These are phyloP conservation scores for Phaffia tasmanica DNA, from an alignment of 768 basidiomycete species.

Conservation along the genomic window DNA sequence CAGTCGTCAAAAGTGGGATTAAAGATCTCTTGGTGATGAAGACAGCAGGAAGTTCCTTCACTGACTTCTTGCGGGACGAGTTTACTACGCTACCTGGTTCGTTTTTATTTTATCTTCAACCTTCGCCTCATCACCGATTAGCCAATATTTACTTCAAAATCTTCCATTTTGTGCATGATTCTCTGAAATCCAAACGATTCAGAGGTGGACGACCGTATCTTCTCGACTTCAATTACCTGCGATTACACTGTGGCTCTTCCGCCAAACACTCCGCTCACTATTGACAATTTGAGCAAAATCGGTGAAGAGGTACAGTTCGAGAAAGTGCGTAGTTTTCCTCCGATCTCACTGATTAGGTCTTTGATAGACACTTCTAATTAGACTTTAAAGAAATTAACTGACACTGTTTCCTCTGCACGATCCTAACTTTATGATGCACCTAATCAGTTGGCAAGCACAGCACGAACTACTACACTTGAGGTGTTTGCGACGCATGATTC, in stretches of 20 bases:
- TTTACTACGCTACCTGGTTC: conserved; percentile 28
- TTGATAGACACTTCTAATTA: background rate
- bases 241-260: conserved; percentile 51
- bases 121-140: background rate
- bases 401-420: conserved; percentile 41
- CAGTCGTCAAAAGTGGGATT: conserved; percentile 54
- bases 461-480: conserved; percentile 58
- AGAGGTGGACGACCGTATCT: conserved; percentile 74
- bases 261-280: conserved; percentile 31
- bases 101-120: conserved; percentile 5
- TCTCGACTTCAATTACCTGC: conserved; percentile 77
- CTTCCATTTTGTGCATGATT: background rate
- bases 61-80: conserved; percentile 68
- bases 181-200: background rate
- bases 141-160: background rate
- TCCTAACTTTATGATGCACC: too few relatives aligned
- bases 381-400: too few relatives aligned
- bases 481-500: conserved; percentile 78
- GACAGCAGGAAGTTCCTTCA: conserved; percentile 74
- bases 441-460: conserved; percentile 45
- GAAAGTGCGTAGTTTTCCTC: conserved; percentile 30
- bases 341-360: conserved; percentile 1
- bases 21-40: conserved; percentile 76
- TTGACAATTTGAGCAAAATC: conserved; percentile 37
- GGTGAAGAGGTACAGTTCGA: conserved; percentile 32